A percentile compares a stretch with the other conserved stretches of the same genome.
These are phyloP conservation scores for Sicyos baderoa DNA, from an alignment of 306 rosid genomes.

Conservation along the genomic window DNA sequence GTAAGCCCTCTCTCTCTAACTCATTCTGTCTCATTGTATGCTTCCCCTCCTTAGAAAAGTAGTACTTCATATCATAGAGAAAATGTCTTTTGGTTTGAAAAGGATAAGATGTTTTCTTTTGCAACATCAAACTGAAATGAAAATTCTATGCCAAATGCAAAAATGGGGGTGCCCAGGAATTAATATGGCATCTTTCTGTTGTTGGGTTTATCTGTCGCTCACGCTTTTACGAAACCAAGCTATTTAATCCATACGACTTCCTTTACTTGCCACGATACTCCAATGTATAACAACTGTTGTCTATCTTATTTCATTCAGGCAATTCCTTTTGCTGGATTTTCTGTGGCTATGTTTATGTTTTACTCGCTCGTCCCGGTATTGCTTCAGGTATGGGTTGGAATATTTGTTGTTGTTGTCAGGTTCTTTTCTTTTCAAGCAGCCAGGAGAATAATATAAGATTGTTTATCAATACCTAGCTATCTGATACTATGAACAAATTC, in stretches of 20 bases:
- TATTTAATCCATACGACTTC: not conserved
- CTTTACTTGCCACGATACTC: not conserved
- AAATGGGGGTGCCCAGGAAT: not conserved
- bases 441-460: not conserved
- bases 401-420: not conserved
- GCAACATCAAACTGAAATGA: not conserved
- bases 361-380: conserved; percentile 81
- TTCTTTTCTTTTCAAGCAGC: not conserved
- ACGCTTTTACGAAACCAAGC: not conserved
- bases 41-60: not conserved
- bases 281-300: conserved; percentile 5
- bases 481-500: not conserved
- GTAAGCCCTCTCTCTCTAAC: conserved; percentile 29
- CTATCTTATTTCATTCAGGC: conserved; percentile 54
- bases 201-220: not conserved
- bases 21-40: not conserved
- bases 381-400: conserved; percentile 58
- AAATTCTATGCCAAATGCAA: not conserved
- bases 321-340: conserved; percentile 77
- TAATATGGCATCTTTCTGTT: not conserved
- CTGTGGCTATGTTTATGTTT: conserved; percentile 83
- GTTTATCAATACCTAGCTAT: not conserved
- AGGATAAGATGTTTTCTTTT: not conserved
- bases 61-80: not conserved
- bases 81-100: not conserved